These are phyloP conservation scores for Eremothecium gossypii DNA, from an alignment of 1,139 yeast species.

Conservation along the genomic window DNA sequence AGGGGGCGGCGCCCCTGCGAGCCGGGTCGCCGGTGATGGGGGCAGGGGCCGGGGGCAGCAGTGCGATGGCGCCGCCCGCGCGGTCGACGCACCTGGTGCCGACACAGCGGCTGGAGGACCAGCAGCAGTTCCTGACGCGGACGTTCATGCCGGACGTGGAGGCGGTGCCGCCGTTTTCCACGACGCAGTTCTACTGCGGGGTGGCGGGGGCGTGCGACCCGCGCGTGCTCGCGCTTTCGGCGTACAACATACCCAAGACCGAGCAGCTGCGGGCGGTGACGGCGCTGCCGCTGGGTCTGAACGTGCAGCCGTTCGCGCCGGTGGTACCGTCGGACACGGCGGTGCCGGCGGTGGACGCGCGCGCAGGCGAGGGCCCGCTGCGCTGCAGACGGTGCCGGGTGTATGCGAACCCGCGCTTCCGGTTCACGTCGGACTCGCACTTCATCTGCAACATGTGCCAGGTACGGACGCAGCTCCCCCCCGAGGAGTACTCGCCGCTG, in stretches of 20 bases:
- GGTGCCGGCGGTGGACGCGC: conserved; percentile 55
- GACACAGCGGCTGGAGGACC: conserved; percentile 46
- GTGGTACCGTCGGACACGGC: conserved; percentile 35
- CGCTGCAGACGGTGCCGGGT: conserved; percentile 89
- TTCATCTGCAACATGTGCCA: conserved; percentile 86
- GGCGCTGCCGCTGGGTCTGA: conserved; percentile 71
- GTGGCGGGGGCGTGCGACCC: conserved; percentile 88
- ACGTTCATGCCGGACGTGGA: conserved; percentile 63
- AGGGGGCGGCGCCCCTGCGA: not conserved
- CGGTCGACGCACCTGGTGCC: conserved; percentile 40
- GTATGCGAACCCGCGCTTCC: conserved; percentile 78
- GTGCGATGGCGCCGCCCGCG: not conserved
- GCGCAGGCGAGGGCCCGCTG: conserved; percentile 48
- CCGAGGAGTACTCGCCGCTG: conserved; percentile 55
- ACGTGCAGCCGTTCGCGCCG: conserved; percentile 79
- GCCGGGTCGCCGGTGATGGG: not conserved
- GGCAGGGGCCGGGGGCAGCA: not conserved
- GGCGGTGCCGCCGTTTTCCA: conserved; percentile 74
- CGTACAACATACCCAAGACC: conserved; percentile 76
- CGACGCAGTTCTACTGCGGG: conserved; percentile 55
- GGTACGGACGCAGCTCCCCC: conserved; percentile 62
- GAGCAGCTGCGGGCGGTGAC: conserved; percentile 64
- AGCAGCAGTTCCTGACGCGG: conserved; percentile 38
- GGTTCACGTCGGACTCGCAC: conserved; percentile 51
- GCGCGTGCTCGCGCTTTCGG: conserved; percentile 63